Evolutionary conservation across 2,329 filamentous ascomycete species (phyloP).

Genomic region (Beauveria sp.): DNA sequence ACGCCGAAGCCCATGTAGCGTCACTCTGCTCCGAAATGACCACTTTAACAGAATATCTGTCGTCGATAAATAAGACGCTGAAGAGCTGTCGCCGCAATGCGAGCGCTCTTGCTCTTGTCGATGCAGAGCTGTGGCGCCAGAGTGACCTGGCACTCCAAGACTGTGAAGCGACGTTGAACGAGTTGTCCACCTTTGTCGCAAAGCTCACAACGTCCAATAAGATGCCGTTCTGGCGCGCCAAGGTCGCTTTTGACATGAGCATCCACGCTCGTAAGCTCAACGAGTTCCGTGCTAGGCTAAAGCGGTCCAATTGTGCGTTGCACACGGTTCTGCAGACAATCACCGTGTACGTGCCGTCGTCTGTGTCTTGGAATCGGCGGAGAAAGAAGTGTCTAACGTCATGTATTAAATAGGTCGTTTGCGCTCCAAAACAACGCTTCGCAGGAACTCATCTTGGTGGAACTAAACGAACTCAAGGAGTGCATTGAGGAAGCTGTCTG

Average conservation of each 20-base stretch:
- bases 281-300: neutral
- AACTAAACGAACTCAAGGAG: neutral
- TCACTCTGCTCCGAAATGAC: neutral
- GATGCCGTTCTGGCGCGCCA: neutral
- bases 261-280: neutral
- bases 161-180: neutral
- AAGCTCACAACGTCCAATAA: neutral
- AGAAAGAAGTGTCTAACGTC: neutral
- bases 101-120: neutral
- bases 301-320: neutral
- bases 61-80: neutral
- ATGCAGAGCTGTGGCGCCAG: neutral
- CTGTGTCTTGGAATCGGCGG: neutral
- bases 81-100: neutral
- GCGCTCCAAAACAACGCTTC: neutral
- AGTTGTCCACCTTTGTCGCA: neutral
- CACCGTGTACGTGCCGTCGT: neutral
- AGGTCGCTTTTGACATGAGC: neutral
- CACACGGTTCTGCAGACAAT: slow-evolving; percentile 1
- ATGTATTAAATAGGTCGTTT: neutral
- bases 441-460: neutral
- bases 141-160: neutral
- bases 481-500: neutral
- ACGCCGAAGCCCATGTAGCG: neutral
- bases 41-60: neutral